phyloP scores from a whole-genome alignment of 2,329 filamentous ascomycete species.

The Microascus cirrosus region DNA sequence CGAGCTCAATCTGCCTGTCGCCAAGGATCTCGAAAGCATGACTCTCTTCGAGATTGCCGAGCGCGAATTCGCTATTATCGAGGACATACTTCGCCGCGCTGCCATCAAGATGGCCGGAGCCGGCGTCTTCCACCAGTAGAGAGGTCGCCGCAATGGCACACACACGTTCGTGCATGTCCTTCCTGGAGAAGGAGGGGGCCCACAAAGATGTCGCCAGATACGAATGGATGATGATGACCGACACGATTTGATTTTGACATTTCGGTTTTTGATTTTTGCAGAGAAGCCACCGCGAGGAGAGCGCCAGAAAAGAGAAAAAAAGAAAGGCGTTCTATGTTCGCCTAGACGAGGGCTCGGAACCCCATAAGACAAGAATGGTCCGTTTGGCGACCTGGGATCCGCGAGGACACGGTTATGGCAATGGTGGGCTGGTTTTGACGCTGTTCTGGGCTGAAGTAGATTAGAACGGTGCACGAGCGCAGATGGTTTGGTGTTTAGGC shows the following conservation, averaged over 20 bases:
- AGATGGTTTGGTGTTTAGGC: neutral
- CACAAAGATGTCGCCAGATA: neutral
- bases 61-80: constrained; percentile 36
- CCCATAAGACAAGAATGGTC: neutral
- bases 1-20: constrained; percentile 29
- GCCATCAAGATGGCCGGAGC: neutral
- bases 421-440: neutral
- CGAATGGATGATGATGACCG: neutral
- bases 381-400: neutral
- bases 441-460: neutral
- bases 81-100: constrained; percentile 33
- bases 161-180: neutral
- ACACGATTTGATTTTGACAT: neutral
- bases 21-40: constrained; percentile 31
- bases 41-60: constrained; percentile 33
- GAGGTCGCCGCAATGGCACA: neutral
- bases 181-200: neutral
- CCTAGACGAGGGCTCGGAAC: neutral
- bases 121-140: neutral
- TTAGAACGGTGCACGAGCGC: neutral
- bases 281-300: neutral
- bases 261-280: neutral
- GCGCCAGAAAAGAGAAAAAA: neutral
- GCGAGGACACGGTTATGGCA: neutral
- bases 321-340: neutral